A percentile compares a stretch with the other conserved stretches of the same genome.
Evolutionary conservation across 768 basidiomycete species (phyloP).

Genomic region (Russula dissimulans): DNA sequence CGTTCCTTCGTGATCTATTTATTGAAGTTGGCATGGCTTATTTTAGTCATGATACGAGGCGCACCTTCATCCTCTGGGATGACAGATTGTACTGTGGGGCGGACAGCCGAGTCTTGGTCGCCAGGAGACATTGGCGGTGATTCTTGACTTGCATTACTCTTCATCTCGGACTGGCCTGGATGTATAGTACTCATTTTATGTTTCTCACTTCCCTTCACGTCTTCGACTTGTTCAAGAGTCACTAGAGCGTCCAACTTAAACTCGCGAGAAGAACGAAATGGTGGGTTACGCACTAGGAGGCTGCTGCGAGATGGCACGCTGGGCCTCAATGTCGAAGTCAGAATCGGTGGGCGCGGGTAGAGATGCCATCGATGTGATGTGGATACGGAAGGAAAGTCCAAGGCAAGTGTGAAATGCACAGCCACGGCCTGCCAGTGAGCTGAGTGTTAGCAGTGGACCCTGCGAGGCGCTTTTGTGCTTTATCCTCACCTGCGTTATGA

Average conservation of each 20-base stretch:
- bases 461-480: too few relatives aligned
- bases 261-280: neutral
- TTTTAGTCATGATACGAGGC: neutral
- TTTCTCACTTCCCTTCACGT: neutral
- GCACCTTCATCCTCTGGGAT: neutral
- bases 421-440: too few relatives aligned
- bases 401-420: too few relatives aligned
- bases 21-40: neutral
- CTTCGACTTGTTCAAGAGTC: neutral
- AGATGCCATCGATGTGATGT: neutral
- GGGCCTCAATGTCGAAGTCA: neutral
- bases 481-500: too few relatives aligned
- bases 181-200: too few relatives aligned
- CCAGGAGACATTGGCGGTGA: too few relatives aligned
- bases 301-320: neutral
- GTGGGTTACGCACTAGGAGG: neutral
- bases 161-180: too few relatives aligned
- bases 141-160: too few relatives aligned
- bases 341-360: neutral
- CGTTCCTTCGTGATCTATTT: neutral
- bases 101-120: too few relatives aligned
- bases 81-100: too few relatives aligned
- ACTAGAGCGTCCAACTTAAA: neutral
- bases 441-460: too few relatives aligned
- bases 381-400: neutral